Conservation (phyloP, 2,329 filamentous ascomycete genomes). For the Monilinia vaccinii-corymbosi region DNA sequence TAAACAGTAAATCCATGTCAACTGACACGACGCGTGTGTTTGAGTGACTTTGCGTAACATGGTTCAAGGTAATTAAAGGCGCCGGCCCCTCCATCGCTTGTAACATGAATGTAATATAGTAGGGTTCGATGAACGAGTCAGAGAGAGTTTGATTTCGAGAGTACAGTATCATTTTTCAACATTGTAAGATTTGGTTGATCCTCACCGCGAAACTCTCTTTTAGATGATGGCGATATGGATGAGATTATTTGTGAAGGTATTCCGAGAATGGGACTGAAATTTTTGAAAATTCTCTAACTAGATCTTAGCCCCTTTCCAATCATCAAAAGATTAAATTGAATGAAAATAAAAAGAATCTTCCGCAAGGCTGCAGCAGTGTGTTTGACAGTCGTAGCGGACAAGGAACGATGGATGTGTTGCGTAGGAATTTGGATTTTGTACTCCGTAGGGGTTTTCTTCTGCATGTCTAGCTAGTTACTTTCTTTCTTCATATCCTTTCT, state of each 20-base stretch:
- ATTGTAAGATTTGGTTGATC: background rate
- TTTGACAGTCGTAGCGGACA: background rate
- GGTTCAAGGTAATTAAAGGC: background rate
- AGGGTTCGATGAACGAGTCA: background rate
- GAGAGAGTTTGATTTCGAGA: background rate
- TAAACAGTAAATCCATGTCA: background rate
- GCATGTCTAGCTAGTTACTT: background rate
- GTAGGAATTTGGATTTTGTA: background rate
- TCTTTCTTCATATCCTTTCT: too few species aligned
- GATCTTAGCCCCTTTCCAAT: background rate
- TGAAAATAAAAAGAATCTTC: too few species aligned
- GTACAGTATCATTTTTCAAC: background rate
- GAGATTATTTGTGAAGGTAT: background rate
- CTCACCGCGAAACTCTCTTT: background rate
- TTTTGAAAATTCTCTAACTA: background rate
- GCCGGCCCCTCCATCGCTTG: background rate
- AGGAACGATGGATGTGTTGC: background rate
- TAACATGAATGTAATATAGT: background rate
- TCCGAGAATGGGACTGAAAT: background rate
- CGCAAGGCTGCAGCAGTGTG: too few species aligned
- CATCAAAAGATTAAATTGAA: background rate
- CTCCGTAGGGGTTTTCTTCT: background rate
- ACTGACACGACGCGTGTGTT: background rate
- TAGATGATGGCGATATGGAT: background rate
- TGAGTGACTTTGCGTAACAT: background rate